These are phyloP conservation scores for Cicer chorassanicum DNA, from an alignment of 306 rosid species.

Conservation along the genomic window DNA sequence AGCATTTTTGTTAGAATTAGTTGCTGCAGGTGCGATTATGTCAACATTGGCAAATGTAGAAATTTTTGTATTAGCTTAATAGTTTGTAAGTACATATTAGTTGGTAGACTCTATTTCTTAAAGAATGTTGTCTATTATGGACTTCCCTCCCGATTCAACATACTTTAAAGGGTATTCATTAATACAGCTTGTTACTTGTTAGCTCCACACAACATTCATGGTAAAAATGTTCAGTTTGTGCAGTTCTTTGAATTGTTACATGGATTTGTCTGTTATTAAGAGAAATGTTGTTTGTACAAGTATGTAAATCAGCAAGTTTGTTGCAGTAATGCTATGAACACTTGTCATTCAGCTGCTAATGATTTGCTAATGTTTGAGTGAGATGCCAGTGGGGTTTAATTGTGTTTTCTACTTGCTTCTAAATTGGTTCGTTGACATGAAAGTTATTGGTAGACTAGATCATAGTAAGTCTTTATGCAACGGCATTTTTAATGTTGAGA, in stretches of 20 bases:
- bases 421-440: too few species aligned
- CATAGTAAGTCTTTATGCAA: too few species aligned
- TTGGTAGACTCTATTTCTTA: not conserved
- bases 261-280: not conserved
- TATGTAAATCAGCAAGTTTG: too few species aligned
- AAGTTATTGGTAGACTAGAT: too few species aligned
- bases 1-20: constrained; percentile 62
- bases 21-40: constrained; percentile 49
- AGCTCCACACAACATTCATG: not conserved
- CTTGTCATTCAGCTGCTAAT: too few species aligned
- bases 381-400: too few species aligned
- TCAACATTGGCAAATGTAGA: constrained; percentile 29
- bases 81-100: constrained; percentile 4
- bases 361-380: too few species aligned
- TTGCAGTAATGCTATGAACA: too few species aligned
- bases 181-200: not conserved
- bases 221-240: not conserved
- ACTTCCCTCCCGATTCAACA: not conserved
- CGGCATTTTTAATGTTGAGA: too few species aligned
- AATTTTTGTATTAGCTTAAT: constrained; percentile 31
- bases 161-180: constrained; percentile 1
- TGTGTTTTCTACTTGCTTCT: too few species aligned
- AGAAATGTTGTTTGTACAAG: not conserved
- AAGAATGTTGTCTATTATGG: constrained; percentile 5
- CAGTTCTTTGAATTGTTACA: constrained; percentile 13